A percentile compares a stretch with the other conserved stretches of the same genome.
phyloP scores from a whole-genome alignment of 306 rosid species.

The Bauhinia variegata region DNA sequence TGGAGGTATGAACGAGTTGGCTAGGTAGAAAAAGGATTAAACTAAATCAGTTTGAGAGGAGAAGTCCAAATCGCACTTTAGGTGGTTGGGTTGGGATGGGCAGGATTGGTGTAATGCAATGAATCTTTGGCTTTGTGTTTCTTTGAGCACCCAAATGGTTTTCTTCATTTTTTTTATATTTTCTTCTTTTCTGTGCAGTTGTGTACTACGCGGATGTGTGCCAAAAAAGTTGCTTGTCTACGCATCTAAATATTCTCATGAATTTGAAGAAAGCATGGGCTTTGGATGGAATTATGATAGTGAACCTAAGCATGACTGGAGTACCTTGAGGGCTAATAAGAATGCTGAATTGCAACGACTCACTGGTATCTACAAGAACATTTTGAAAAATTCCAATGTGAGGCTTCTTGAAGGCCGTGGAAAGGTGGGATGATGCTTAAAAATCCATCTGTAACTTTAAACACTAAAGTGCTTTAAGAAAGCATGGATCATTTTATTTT shows the following conservation, averaged over 20 bases:
- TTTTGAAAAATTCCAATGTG: slow-evolving; percentile 66
- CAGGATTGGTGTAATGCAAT: neutral
- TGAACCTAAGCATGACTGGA: slow-evolving; percentile 95
- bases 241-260: slow-evolving; percentile 80
- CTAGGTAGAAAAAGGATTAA: no score
- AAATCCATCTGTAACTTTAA: slow-evolving; percentile 1
- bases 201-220: slow-evolving; percentile 97
- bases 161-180: slow-evolving; percentile 1
- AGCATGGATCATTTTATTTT: neutral
- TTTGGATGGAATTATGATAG: slow-evolving; percentile 90
- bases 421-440: slow-evolving; percentile 57
- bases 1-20: no score
- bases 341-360: slow-evolving; percentile 96
- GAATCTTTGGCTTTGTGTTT: neutral
- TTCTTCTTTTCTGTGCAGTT: slow-evolving; percentile 50
- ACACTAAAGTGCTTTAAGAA: neutral
- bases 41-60: no score
- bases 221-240: slow-evolving; percentile 90
- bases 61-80: no score
- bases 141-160: neutral
- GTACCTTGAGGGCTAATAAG: slow-evolving; percentile 87
- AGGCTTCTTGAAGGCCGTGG: slow-evolving; percentile 92
- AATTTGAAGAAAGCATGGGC: slow-evolving; percentile 91
- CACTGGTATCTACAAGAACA: slow-evolving; percentile 83
- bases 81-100: no score